Conservation (phyloP, 371 early-diverging fungal species). For the Mucor circinelloides region DNA sequence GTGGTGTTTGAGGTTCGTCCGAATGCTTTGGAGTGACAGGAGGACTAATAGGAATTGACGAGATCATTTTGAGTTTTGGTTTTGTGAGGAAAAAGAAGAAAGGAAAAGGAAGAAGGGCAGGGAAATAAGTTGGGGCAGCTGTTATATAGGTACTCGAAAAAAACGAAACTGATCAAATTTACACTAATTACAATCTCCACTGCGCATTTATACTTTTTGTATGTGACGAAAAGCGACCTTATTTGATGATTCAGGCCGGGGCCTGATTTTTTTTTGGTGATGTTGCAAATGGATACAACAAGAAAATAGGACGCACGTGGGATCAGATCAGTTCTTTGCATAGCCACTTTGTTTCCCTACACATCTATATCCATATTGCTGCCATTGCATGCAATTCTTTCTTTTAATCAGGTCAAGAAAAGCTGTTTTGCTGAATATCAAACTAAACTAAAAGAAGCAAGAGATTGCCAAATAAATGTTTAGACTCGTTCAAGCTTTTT, state of each 20-base stretch:
- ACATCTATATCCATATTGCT: neutral
- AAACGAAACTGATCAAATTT: constrained; percentile 4
- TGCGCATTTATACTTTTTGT: constrained; percentile 11
- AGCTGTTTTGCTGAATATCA: neutral
- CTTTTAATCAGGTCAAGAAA: neutral
- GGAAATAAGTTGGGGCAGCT: neutral
- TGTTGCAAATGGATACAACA: neutral
- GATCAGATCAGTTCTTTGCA: neutral
- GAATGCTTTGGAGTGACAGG: constrained; percentile 30
- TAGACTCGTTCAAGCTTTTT: neutral
- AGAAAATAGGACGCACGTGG: neutral
- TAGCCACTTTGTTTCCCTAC: neutral
- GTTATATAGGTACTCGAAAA: neutral
- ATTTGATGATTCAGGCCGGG: constrained; percentile 11
- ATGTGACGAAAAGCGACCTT: constrained; percentile 8
- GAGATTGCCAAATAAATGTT: neutral
- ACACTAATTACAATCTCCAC: neutral
- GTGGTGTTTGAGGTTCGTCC: neutral
- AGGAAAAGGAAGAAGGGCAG: constrained; percentile 8
- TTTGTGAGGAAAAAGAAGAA: neutral
- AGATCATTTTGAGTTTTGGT: constrained; percentile 2
- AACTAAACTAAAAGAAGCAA: constrained; percentile 1
- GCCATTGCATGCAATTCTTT: neutral
- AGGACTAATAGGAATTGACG: constrained; percentile 23
- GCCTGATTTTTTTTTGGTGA: constrained; percentile 8